Conservation (phyloP, 1,284 basidiomycete genomes). For the Ceratobasidium sp. region DNA sequence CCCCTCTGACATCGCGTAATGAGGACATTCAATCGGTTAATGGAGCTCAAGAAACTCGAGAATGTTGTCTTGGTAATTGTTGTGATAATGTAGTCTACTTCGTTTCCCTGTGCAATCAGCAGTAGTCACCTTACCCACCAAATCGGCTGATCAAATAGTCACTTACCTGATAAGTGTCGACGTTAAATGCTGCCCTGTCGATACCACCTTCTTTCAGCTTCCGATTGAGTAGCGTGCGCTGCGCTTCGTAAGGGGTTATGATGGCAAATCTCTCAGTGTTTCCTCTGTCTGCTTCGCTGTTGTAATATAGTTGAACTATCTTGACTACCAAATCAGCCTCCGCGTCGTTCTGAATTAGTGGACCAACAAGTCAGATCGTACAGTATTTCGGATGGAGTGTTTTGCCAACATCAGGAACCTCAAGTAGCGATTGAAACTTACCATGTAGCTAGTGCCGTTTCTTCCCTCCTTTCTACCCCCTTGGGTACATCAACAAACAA, state of each 20-base stretch:
- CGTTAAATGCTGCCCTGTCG: slow-evolving; percentile 39
- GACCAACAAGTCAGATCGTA: too few species aligned
- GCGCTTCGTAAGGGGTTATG: slow-evolving; percentile 74
- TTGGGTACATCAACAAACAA: slow-evolving; percentile 59
- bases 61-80: slow-evolving; percentile 68
- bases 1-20: too few species aligned
- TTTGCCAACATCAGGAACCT: too few species aligned
- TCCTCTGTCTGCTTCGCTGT: not conserved
- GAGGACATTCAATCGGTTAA: too few species aligned
- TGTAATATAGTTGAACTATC: slow-evolving; percentile 23
- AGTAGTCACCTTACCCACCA: too few species aligned
- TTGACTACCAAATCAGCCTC: slow-evolving; percentile 52
- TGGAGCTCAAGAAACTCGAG: too few species aligned
- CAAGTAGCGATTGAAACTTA: slow-evolving; percentile 46
- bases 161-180: too few species aligned
- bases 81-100: slow-evolving; percentile 51
- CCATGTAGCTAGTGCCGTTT: slow-evolving; percentile 57
- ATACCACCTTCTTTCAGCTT: slow-evolving; percentile 51
- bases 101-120: slow-evolving; percentile 41
- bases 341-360: slow-evolving; percentile 54
- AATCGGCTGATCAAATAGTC: too few species aligned
- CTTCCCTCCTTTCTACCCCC: slow-evolving; percentile 49
- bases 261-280: slow-evolving; percentile 55
- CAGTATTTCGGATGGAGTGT: too few species aligned
- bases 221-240: slow-evolving; percentile 60